Evolutionary conservation across 768 basidiomycete species (phyloP).

Genomic region (Fibroporia radiculosa): DNA sequence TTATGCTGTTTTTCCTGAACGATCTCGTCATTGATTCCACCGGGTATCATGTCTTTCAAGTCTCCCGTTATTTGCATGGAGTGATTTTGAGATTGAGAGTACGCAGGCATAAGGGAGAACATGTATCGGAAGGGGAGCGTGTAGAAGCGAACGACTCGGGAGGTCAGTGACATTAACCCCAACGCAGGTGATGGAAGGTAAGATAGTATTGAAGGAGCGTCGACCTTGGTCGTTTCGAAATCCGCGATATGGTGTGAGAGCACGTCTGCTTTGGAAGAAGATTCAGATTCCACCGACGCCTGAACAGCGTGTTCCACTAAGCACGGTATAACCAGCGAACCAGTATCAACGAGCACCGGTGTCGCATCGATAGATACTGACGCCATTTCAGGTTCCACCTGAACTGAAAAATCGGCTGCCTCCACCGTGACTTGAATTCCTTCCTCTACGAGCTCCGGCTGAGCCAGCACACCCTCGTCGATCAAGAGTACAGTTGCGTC

Average conservation of each 20-base stretch:
- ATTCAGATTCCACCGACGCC: slow-evolving; percentile 17
- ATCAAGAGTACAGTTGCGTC: slow-evolving; percentile 42
- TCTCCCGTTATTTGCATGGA: slow-evolving; percentile 7
- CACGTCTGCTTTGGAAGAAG: slow-evolving; percentile 19
- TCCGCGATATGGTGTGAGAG: slow-evolving; percentile 8
- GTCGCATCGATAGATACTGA: slow-evolving; percentile 46
- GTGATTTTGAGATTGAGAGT: neutral
- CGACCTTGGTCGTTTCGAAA: slow-evolving; percentile 5
- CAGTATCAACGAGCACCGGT: slow-evolving; percentile 36
- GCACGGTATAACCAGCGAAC: slow-evolving; percentile 37
- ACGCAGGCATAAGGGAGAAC: slow-evolving; percentile 21
- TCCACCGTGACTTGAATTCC: slow-evolving; percentile 31
- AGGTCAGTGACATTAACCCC: slow-evolving; percentile 22
- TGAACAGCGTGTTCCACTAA: slow-evolving; percentile 25
- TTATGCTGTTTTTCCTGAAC: slow-evolving; percentile 12
- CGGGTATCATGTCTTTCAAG: slow-evolving; percentile 5
- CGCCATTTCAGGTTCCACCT: slow-evolving; percentile 29
- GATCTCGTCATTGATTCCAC: slow-evolving; percentile 4
- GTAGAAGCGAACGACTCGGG: slow-evolving; percentile 25
- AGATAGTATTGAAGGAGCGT: slow-evolving; percentile 8
- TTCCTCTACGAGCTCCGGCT: slow-evolving; percentile 27
- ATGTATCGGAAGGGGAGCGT: slow-evolving; percentile 26
- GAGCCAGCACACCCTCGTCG: slow-evolving; percentile 34
- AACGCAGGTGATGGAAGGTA: slow-evolving; percentile 22
- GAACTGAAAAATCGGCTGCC: slow-evolving; percentile 30